These are phyloP conservation scores for Aechmea fasciata DNA, from an alignment of 176 grass and related monocot genomes.

Conservation along the genomic window DNA sequence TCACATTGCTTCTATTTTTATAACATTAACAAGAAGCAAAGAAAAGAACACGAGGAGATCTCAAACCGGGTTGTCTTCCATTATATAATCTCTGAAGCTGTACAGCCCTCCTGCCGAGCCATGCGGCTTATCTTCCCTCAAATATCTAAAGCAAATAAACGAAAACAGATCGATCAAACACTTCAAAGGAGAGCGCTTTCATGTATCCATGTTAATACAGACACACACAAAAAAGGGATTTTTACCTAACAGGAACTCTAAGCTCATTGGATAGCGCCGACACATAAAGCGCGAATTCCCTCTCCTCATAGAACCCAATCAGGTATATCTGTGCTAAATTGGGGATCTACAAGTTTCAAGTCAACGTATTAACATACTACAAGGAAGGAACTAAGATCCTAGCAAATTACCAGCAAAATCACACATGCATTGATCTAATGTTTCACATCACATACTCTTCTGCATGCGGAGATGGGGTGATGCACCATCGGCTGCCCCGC, in stretches of 20 bases:
- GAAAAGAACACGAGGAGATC: constrained; percentile 3
- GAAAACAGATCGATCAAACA: neutral
- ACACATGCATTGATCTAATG: neutral
- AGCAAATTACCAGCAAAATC: neutral
- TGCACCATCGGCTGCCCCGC: constrained; percentile 97
- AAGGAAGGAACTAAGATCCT: neutral
- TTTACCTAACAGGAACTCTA: constrained; percentile 80
- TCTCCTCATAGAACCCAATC: constrained; percentile 91
- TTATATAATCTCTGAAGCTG: constrained; percentile 87
- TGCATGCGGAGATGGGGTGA: constrained; percentile 82
- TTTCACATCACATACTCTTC: constrained; percentile 33
- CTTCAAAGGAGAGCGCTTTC: neutral
- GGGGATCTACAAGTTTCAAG: constrained; percentile 55
- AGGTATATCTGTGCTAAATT: constrained; percentile 98
- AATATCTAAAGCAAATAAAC: constrained; percentile 46
- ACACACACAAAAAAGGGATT: constrained; percentile 3
- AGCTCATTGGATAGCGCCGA: constrained; percentile 96
- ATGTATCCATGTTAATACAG: neutral
- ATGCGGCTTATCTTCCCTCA: constrained; percentile 90
- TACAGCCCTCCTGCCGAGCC: constrained; percentile 96
- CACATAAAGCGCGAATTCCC: constrained; percentile 90
- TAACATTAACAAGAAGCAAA: neutral
- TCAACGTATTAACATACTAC: neutral
- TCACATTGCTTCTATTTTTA: constrained; percentile 5
- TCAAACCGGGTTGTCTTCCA: constrained; percentile 81